Base-by-base conservation (phyloP, 345 rosid species). In the Gossypium bickii region DNA sequence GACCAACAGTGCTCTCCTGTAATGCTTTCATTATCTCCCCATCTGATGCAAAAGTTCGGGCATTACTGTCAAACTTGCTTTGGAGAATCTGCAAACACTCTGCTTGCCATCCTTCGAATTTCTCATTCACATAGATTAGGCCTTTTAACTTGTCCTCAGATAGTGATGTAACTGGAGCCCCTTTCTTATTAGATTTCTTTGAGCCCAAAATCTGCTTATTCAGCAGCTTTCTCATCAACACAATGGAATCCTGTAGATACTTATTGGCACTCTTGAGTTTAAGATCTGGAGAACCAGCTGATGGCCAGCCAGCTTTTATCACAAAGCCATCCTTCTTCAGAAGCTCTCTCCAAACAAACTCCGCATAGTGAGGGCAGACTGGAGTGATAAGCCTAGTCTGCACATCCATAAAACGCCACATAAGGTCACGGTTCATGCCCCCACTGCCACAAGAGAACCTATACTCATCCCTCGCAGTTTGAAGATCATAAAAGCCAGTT, bases 401-500 rank as follows among this genome's bases (percentile, higher is more conserved):
- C 56, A 91, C 94, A 75, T 95, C 98, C 92, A 95, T 89, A 82
- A 89, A 95, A 43, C 76, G 88, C 87, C 84, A 80, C 29, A 91
- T 44, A 77, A 95, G 79, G 76, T 84, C 88, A 44, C 70, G 89
- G 75, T 91, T 91, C 99, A 95, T 87, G 66, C 91, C 93, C 11
- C 83, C 87, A 66, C 74, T 60, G 15, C 98, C 97, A 79, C 97
- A 93, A 10, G 98, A 89, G 77, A 90, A 85, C 68, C 94, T 88
- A 79, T 95, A 94, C 83, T 90, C 97, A 76, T 94, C 98, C 80
- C 97, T 84, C 63, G 96, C 98, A 71, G 97, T 89, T 83, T 94
- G 98, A 58, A 94, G 91, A 82, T 94, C 97, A 78, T 92, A 93
- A 77, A 91, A 89, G 20, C 98, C 98, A 71, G 81, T 85, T 81